Evolutionary conservation across 768 basidiomycete genomes (phyloP), one percentile per base, ranked within the genome.

Genomic region (Suillus occidentalis): DNA sequence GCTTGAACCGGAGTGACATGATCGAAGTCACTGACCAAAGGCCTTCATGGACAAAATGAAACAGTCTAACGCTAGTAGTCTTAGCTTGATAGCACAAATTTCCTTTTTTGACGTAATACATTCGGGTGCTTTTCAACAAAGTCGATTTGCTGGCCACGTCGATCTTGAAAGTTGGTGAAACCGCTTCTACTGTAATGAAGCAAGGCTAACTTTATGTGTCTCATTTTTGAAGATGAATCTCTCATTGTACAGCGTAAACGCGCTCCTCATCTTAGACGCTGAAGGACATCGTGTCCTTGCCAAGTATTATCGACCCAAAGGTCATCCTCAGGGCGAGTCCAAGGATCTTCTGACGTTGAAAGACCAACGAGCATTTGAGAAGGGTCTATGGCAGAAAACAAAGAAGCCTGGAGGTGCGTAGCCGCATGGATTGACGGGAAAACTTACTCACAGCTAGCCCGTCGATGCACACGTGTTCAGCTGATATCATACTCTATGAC

Each of bases 341-440:
- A 90, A 90, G 70, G 82, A 85, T 56, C 81, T 91, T 34, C 78
- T 82, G 16, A 86, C 87, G 6, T 75, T 94, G 69, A 99, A 98
- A 77, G 97, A 99, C 72, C 97, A 97, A 76, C 90, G 92, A 61
- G 86, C 89, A 10, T 98, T 98, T 74, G 97, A 99, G 82, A 97
- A 97, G 81, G 91, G 91, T 0, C 81, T 99, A 40, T 97, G 89
- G 85, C 89, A 93, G 70, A 99, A 99, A 80, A 97, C 97, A 0
- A 95, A 95, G 79, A 94, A 96, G 75, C 83, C 92, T 14, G 92
- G 92, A 79, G 94, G 96, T 97, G 77, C 75, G 83, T 75, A 50
- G 6, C 63, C 18, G 61, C 47, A 39, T 61, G 42, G 16, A n/a
- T n/a, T 22, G 14, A 31, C 14, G n/a, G 14, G 12, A 59, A 59